Base-by-base conservation (phyloP, 75 land plant genomes). In the Larix kaempferi region DNA sequence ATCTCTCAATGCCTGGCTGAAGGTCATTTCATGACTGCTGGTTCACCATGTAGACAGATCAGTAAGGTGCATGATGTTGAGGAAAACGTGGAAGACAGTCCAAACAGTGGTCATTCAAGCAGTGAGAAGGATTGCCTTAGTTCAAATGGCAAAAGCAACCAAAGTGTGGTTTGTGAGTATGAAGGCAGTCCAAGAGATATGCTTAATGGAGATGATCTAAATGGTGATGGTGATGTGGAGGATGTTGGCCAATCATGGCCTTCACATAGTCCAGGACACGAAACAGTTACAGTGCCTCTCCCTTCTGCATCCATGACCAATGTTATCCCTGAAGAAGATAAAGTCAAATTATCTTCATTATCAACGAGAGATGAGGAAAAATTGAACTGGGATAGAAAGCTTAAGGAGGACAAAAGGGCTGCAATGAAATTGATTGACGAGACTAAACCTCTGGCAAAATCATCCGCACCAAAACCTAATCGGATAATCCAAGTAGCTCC, bases 1-100 rank as follows among this genome's bases (percentile, higher is more conserved):
- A 80, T 93, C 37, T 82, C 81, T 41, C 79, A 87, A 72, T 89
- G 86, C 78, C 76, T 78, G 56, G 75, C 72, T 25, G 79, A 80
- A 63, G 64, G 84, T 80, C 74, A 83, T n/a, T 56, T 81, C 71
- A 79, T 59, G 4, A 22, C 29, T 16, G 44, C 57, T 74, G 3
- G 17, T 41, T 57, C 65, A 23, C 73, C 84, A 79, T 59, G 85
- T 80, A 58, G 57, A 78, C 44, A 74, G 64, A 62, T 64, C 57
- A 19, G 59, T 69, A 41, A 64, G 60, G 64, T 26, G 29, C 39
- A 77, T 14, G 73, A 64, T 25, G 5, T 56, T 64, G 72, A 41
- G 64, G 87, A 80, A 74, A 77, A 61, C 71, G 25, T 77, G 56
- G 65, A 33, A 39, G 77, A 66, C 71, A 59, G 27, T 56, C 67